Conservation (phyloP, 2,329 filamentous ascomycete species). For the Talaromyces pinophilus region DNA sequence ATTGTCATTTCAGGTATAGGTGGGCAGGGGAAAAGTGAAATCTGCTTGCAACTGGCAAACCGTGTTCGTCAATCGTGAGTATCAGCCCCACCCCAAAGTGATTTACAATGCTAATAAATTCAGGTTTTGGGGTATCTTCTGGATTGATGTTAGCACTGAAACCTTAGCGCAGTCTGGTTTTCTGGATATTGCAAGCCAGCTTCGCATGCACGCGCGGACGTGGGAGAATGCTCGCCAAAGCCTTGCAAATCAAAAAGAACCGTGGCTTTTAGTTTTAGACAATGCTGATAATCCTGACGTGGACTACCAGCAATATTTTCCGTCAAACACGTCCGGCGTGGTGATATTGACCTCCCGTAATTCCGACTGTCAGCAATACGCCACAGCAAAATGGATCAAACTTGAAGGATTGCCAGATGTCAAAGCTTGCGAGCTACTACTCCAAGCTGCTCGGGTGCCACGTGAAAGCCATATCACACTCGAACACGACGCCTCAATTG, state of each 20-base stretch:
- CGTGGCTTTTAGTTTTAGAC: constrained; percentile 9
- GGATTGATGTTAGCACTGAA: constrained; percentile 5
- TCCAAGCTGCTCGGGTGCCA: neutral
- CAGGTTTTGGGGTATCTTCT: constrained; percentile 11
- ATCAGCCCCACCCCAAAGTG: too few species aligned
- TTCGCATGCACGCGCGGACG: neutral
- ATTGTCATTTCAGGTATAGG: constrained; percentile 8
- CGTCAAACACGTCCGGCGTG: neutral
- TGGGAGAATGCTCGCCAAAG: neutral
- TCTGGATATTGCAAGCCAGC: neutral
- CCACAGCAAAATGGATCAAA: neutral
- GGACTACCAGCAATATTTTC: constrained; percentile 8
- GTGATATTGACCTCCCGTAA: constrained; percentile 3
- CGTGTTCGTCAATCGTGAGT: neutral
- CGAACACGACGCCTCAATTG: neutral
- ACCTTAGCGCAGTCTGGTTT: neutral
- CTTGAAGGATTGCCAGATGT: neutral
- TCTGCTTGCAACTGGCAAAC: constrained; percentile 9
- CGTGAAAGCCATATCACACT: neutral
- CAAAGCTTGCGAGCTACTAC: neutral
- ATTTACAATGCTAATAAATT: too few species aligned
- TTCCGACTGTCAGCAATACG: neutral
- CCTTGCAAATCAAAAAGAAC: neutral
- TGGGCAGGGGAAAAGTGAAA: constrained; percentile 2
- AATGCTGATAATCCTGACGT: constrained; percentile 9